phyloP scores from a whole-genome alignment of 148 eudicot genomes.

The Fagopyrum esculentum region DNA sequence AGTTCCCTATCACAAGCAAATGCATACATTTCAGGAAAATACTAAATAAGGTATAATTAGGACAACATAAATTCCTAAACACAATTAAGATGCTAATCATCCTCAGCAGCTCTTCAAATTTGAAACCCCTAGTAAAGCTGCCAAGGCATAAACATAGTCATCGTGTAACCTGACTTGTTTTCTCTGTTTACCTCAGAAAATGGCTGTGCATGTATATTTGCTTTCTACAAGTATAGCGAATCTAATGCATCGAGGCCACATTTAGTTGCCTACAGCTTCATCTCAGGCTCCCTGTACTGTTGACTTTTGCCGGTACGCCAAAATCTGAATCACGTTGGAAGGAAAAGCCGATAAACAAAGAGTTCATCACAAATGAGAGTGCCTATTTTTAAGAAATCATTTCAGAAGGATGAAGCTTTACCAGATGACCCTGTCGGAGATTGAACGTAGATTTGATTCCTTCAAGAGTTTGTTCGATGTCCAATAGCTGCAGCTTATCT shows the following conservation, averaged over 20 bases:
- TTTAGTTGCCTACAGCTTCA: neutral
- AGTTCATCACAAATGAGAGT: neutral
- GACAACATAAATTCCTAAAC: neutral
- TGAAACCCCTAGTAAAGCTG: neutral
- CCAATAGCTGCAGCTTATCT: conserved; percentile 39
- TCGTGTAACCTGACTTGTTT: neutral
- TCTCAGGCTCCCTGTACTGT: neutral
- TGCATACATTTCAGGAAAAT: neutral
- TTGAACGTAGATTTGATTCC: conserved; percentile 28
- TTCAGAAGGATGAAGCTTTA: conserved; percentile 20
- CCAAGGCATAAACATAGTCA: neutral
- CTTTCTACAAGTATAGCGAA: neutral
- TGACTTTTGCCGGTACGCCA: conserved; percentile 37
- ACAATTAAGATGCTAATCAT: neutral
- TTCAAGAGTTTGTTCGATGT: conserved; percentile 39
- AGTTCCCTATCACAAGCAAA: neutral
- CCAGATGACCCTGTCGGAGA: conserved; percentile 41
- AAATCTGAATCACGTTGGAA: conserved; percentile 24
- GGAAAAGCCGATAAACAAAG: neutral
- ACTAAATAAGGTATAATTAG: neutral
- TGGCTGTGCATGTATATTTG: conserved; percentile 7
- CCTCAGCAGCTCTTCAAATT: neutral
- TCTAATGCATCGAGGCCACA: neutral
- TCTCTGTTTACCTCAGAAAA: neutral
- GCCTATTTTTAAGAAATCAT: neutral